Base-by-base conservation (phyloP, 129 eudicot genomes). In the Rutidosis leptorrhynchoides region DNA sequence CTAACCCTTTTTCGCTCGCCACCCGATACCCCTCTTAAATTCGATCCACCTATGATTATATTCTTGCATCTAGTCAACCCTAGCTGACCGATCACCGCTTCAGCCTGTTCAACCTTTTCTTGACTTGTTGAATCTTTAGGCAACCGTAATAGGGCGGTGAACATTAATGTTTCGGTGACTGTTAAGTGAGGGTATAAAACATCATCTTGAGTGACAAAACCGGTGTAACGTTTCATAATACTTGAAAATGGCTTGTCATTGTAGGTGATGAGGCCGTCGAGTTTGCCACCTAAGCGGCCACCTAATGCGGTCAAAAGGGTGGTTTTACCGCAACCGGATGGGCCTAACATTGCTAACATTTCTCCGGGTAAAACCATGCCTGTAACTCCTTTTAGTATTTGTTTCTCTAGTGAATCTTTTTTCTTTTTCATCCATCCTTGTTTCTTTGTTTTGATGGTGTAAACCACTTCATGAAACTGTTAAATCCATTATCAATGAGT, bases 1-100 rank as follows among this genome's bases (percentile, higher is more conserved):
- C 95, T 91, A 0, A 87, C 98, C 71, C 98, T 78, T 77, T 91
- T 91, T 7, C 98, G 78, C 77, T 91, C 98, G 9, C 97, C 97
- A 7, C 96, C 95, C 0, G 96, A 90, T 7, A 90, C 72, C 10
- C 97, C 97, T 67, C 95, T 80, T 69, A 87, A 52, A 14, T 71
- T 10, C 7, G 76, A 75, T 1, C 73, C 87, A 2, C 97, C 97
- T 6, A 90, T 84, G 0, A 87, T 77, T 67, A 81, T 80, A 62
- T 84, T 65, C 56, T 81, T 84, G 82, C 97, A 90, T 65, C 82
- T 78, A 0, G 74, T 78, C 26, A 90, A 73, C 9, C 89, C 79
- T 5, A 84, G 84, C 67, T 87, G 92, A 52, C 65, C 15, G 8
- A 90, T 87, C 37, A 90, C 89, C 1, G 67, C 74, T 33, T 90